Evolutionary conservation across 1,139 yeast species (phyloP), one percentile per base, ranked within the genome.

Genomic region (Meyerozyma guilliermondii): DNA sequence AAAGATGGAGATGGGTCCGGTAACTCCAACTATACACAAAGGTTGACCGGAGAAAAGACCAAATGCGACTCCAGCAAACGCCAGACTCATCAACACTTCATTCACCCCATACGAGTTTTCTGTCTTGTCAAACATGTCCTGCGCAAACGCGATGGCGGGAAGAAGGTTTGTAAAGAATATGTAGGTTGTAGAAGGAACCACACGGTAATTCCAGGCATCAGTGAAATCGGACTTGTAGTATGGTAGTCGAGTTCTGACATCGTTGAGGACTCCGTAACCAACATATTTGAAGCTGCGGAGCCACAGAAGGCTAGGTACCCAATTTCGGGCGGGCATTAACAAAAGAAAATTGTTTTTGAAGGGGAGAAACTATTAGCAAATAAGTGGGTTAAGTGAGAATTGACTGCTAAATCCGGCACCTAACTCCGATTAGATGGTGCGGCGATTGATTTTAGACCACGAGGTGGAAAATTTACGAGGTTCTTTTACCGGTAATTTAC

Each of bases 101-200:
- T 92, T 92, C 2, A 92, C 86, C 2, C 98, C 98, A 56, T 87
- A 92, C 22, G 91, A 75, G 52, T 86, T 81, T 45, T 85, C 66
- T 0, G 98, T 92, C 46, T 87, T 80, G 63, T 91, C 89, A 60
- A 88, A 89, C 96, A 91, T 85, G 60, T 92, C 98, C 58, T 89
- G 97, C 1, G 98, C 95, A 71, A 92, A 92, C 0, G 98, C 96
- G 38, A 92, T 76, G 0, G 98, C 98, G 1, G 98, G 98, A 26
- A 92, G 68, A 37, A 92, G 61, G 58, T 92, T 92, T 41, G 96
- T 88, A 69, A 92, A 87, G 63, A 86, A 91, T 36, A 91, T 85
- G 59, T 77, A 89, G 2, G 86, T 65, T 1, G 89, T 83, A 1
- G 95, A 74, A 0, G 98, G 98, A 2, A 92, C 70, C n/a, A 89